A percentile compares a stretch with the other conserved stretches of the same genome.
Conservation (phyloP, 805 yeast genomes). For the Ogataea degrootiae region DNA sequence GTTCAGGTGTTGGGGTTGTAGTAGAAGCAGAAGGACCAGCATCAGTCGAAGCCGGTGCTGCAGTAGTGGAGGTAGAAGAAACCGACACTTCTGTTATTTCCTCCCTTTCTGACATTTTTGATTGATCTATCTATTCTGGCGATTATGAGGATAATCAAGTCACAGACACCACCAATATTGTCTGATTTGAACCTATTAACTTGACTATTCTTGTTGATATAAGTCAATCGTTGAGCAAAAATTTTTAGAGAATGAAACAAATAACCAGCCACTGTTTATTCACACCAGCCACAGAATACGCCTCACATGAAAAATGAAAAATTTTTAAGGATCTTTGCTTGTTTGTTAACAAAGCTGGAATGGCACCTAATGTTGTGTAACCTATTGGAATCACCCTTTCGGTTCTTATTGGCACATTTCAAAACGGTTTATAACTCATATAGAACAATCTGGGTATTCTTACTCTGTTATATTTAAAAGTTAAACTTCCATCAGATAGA, state of each 20-base stretch:
- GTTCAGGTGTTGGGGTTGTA: constrained; percentile 3
- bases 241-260: not conserved
- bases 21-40: not conserved
- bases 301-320: constrained; percentile 1
- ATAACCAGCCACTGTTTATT: not conserved
- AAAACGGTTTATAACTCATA: not conserved
- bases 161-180: too few relatives aligned
- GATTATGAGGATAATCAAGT: too few relatives aligned
- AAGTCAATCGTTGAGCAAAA: not conserved
- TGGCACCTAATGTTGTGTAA: too few relatives aligned
- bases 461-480: too few relatives aligned
- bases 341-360: not conserved
- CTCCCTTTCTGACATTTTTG: not conserved
- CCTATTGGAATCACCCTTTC: too few relatives aligned
- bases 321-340: constrained; percentile 1
- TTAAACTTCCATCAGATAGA: not conserved
- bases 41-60: not conserved
- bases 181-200: too few relatives aligned
- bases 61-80: not conserved
- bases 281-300: constrained; percentile 3
- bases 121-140: not conserved
- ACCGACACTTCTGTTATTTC: not conserved
- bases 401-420: not conserved
- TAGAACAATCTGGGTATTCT: not conserved
- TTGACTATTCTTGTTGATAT: too few relatives aligned